A percentile compares a stretch with the other conserved stretches of the same genome.
phyloP scores from a whole-genome alignment of 345 rosid species.

The Salix arbutifolia region DNA sequence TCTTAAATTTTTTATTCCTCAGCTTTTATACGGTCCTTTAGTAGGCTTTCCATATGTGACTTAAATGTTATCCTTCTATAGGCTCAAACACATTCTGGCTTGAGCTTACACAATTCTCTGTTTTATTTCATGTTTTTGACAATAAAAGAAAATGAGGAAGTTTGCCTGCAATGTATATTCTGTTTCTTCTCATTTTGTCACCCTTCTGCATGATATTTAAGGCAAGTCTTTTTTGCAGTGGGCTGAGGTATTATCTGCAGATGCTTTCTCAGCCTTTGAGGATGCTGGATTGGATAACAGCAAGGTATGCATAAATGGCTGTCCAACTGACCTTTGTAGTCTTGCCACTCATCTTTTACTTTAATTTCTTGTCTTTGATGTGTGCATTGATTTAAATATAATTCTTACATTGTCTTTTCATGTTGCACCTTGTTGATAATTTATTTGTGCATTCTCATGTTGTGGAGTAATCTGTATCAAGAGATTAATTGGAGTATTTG shows the following conservation, averaged over 20 bases:
- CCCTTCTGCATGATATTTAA: constrained; percentile 18
- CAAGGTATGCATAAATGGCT: constrained; percentile 46
- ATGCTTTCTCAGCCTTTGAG: constrained; percentile 97
- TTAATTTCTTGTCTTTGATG: neutral
- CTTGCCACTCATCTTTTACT: neutral
- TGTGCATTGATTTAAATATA: neutral
- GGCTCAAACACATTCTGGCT: neutral
- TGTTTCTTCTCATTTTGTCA: neutral
- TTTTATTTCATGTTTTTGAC: neutral
- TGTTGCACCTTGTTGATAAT: neutral
- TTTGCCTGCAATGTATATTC: neutral
- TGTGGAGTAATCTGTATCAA: too few relatives aligned
- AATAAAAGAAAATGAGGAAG: neutral
- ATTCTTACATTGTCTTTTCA: neutral
- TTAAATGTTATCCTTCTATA: neutral
- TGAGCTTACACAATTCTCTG: neutral
- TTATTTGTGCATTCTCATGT: neutral
- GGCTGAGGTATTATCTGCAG: constrained; percentile 95
- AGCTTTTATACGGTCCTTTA: neutral
- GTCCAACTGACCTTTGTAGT: constrained; percentile 1
- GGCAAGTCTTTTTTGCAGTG: constrained; percentile 54
- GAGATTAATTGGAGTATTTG: too few relatives aligned
- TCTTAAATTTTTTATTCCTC: neutral
- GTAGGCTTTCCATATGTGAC: neutral
- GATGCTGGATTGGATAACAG: constrained; percentile 74